Conservation (phyloP, 2,329 filamentous ascomycete genomes). For the Bipolaris bicolor region DNA sequence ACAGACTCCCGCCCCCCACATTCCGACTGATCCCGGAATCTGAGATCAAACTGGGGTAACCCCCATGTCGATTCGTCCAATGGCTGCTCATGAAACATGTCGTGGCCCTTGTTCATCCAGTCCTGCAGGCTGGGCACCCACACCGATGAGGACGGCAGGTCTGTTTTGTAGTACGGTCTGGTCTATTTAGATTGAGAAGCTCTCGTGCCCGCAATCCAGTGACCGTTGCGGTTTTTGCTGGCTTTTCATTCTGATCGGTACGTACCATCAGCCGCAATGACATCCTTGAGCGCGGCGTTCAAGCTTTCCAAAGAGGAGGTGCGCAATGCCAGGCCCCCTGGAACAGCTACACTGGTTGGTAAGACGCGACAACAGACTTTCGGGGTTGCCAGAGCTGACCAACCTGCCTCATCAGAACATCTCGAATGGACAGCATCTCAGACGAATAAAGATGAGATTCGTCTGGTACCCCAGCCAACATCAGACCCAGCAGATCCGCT, state of each 20-base stretch:
- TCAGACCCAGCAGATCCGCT: slow-evolving; percentile 50
- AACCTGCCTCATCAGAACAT: slow-evolving; percentile 25
- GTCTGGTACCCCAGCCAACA: slow-evolving; percentile 50
- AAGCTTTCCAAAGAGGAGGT: slow-evolving; percentile 50
- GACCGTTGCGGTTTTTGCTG: not conserved
- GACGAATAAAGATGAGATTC: slow-evolving; percentile 43
- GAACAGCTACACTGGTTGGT: slow-evolving; percentile 50
- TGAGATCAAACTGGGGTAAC: not conserved
- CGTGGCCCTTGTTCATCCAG: not conserved
- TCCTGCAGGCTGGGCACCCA: not conserved
- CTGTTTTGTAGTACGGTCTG: not conserved
- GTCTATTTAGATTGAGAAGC: slow-evolving; percentile 10
- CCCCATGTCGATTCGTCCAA: not conserved
- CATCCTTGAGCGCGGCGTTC: slow-evolving; percentile 45
- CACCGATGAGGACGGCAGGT: not conserved
- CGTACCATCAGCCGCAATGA: slow-evolving; percentile 33
- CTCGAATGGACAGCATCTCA: slow-evolving; percentile 41
- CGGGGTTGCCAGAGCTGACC: slow-evolving; percentile 3
- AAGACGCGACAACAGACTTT: slow-evolving; percentile 5
- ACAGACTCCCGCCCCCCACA: not conserved
- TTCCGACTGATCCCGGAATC: slow-evolving; percentile 1
- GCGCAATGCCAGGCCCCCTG: slow-evolving; percentile 48
- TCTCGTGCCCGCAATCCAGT: not conserved
- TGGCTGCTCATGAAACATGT: not conserved
- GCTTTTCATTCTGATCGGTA: not conserved